phyloP scores from a whole-genome alignment of 2,329 filamentous ascomycete genomes.

The Macrophomina pseudophaseolina region DNA sequence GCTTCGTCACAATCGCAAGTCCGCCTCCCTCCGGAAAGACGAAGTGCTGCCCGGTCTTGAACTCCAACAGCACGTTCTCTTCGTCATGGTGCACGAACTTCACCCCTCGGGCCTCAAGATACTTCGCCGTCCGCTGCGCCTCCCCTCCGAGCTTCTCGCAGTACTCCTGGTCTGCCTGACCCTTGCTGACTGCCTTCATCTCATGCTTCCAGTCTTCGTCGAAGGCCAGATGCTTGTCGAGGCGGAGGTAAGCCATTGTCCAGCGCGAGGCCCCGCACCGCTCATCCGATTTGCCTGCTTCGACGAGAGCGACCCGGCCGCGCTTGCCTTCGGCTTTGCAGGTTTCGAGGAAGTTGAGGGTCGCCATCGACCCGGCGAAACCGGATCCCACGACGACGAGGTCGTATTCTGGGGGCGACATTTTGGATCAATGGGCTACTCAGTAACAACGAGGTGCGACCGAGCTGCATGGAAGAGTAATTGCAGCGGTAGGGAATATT shows the following conservation, averaged over 20 bases:
- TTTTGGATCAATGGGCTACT: background rate
- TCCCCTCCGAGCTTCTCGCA: slow-evolving; percentile 47
- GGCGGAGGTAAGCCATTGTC: slow-evolving; percentile 50
- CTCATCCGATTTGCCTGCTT: slow-evolving; percentile 47
- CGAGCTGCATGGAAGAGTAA: background rate
- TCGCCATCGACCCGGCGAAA: slow-evolving; percentile 48
- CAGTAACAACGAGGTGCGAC: background rate
- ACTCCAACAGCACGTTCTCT: slow-evolving; percentile 48
- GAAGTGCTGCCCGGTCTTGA: slow-evolving; percentile 49
- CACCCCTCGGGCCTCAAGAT: slow-evolving; percentile 44
- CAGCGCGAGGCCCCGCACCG: slow-evolving; percentile 48
- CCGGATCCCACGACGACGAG: slow-evolving; percentile 49
- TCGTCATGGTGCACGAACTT: slow-evolving; percentile 47
- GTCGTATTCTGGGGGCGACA: slow-evolving; percentile 37
- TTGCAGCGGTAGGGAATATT: background rate
- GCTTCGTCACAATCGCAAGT: slow-evolving; percentile 44
- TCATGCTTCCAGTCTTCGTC: slow-evolving; percentile 44
- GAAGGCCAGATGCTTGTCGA: slow-evolving; percentile 46
- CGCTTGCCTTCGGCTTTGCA: slow-evolving; percentile 42
- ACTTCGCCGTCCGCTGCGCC: slow-evolving; percentile 44
- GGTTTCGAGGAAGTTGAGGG: slow-evolving; percentile 49
- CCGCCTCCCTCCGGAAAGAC: slow-evolving; percentile 49
- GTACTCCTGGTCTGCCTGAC: slow-evolving; percentile 47
- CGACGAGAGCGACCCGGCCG: slow-evolving; percentile 47
- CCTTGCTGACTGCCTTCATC: slow-evolving; percentile 45